These are phyloP conservation scores for Chamaecyparis obtusa DNA, from an alignment of 75 land plant species.

Conservation along the genomic window DNA sequence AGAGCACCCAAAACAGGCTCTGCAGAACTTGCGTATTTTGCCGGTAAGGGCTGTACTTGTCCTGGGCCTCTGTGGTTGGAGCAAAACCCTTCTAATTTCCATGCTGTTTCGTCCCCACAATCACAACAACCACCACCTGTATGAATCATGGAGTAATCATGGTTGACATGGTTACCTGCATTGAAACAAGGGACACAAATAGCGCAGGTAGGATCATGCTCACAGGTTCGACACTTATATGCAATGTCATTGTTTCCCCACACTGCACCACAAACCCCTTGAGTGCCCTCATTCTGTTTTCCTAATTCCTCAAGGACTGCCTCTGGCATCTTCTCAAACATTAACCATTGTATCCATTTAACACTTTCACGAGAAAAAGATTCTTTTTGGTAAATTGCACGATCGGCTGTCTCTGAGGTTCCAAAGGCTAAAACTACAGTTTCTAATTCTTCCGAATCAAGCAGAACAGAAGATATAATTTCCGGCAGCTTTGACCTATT, in stretches of 20 bases:
- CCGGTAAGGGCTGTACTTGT: constrained; percentile 67
- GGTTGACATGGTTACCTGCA: constrained; percentile 78
- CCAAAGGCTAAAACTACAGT: constrained; percentile 4
- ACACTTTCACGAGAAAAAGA: constrained; percentile 50
- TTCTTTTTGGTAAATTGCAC: constrained; percentile 22
- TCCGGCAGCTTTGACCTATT: constrained; percentile 30
- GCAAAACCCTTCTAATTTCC: constrained; percentile 95
- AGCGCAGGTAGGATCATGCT: constrained; percentile 96
- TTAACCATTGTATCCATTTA: constrained; percentile 82
- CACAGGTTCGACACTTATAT: constrained; percentile 88
- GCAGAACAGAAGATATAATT: constrained; percentile 60
- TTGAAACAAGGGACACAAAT: constrained; percentile 96
- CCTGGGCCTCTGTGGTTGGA: constrained; percentile 86
- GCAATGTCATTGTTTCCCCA: constrained; percentile 93
- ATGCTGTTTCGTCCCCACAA: constrained; percentile 95
- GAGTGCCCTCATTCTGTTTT: constrained; percentile 37
- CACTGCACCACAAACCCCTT: constrained; percentile 97
- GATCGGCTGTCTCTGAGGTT: neutral
- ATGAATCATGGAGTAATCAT: constrained; percentile 88
- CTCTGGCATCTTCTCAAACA: constrained; percentile 77
- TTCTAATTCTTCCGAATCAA: constrained; percentile 38
- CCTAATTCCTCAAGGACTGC: constrained; percentile 30
- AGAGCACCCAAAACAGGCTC: constrained; percentile 76
- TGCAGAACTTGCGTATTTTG: constrained; percentile 28
- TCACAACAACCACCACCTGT: constrained; percentile 99